These are phyloP conservation scores for Fusarium graminum DNA, from an alignment of 2,329 filamentous ascomycete genomes.

Conservation along the genomic window DNA sequence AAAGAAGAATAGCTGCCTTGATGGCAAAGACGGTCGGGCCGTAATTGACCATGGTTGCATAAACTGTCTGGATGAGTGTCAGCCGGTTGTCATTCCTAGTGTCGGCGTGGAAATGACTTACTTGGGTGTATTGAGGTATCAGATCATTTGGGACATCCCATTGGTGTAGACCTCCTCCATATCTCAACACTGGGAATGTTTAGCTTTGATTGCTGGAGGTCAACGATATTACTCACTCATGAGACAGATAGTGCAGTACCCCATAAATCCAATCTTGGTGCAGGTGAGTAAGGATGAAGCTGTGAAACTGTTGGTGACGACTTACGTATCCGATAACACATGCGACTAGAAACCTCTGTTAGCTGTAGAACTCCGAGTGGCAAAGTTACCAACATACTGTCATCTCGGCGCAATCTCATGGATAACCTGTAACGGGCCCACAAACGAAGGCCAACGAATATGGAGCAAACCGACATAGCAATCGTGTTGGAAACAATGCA, in stretches of 20 bases:
- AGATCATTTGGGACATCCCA: conserved; percentile 34
- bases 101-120: background rate
- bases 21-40: conserved; percentile 35
- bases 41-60: conserved; percentile 37
- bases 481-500: conserved; percentile 24
- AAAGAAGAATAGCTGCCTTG: conserved; percentile 31
- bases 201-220: accelerated
- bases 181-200: background rate
- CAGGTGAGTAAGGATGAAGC: background rate
- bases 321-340: conserved; percentile 33
- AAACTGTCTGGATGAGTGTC: conserved; percentile 10
- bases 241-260: conserved; percentile 28
- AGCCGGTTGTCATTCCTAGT: accelerated
- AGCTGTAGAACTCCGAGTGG: accelerated
- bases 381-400: conserved; percentile 4
- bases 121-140: conserved; percentile 23
- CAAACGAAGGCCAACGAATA: conserved; percentile 23
- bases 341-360: background rate
- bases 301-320: accelerated
- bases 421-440: conserved; percentile 31
- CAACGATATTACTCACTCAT: background rate
- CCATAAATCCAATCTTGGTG: conserved; percentile 31
- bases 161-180: conserved; percentile 30
- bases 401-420: conserved; percentile 24
- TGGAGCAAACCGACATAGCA: conserved; percentile 20